A percentile compares a stretch with the other conserved stretches of the same genome.
Evolutionary conservation across 2,329 filamentous ascomycete genomes (phyloP).

Genomic region (Cercospora canescens): DNA sequence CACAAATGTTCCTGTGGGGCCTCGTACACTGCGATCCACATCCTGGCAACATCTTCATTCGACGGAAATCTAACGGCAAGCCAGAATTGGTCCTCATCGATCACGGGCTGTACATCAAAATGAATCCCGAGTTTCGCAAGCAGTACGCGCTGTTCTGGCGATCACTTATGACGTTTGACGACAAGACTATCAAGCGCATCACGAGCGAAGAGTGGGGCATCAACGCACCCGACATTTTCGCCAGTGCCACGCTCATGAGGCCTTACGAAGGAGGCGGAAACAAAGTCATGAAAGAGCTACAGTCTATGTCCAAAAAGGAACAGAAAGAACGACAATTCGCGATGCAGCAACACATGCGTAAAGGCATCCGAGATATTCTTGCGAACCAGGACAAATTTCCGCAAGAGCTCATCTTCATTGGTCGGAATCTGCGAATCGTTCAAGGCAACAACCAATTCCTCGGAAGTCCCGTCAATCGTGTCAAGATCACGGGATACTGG

Average conservation of each 20-base stretch:
- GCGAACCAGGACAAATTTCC: conserved; percentile 87
- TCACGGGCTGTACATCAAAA: conserved; percentile 92
- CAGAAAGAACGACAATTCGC: conserved; percentile 67
- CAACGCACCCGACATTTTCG: conserved; percentile 85
- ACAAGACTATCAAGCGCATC: conserved; percentile 71
- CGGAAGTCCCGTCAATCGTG: conserved; percentile 81
- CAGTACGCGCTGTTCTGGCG: conserved; percentile 94
- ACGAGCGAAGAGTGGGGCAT: conserved; percentile 80
- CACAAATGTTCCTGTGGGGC: conserved; percentile 97
- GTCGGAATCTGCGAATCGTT: conserved; percentile 87
- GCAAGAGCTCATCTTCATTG: conserved; percentile 87
- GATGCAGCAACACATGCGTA: conserved; percentile 72
- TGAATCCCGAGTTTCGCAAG: conserved; percentile 78
- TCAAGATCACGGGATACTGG: conserved; percentile 94
- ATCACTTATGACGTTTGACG: conserved; percentile 89
- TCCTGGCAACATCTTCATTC: conserved; percentile 95
- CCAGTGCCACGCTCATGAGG: conserved; percentile 82
- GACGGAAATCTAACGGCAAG: conserved; percentile 76
- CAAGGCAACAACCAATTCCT: conserved; percentile 92
- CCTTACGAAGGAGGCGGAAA: conserved; percentile 86
- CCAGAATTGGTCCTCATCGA: conserved; percentile 94
- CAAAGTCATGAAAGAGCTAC: conserved; percentile 55
- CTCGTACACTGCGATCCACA: conserved; percentile 96
- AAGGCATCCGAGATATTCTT: conserved; percentile 76
- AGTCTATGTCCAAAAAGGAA: conserved; percentile 57